A percentile compares a stretch with the other conserved stretches of the same genome.
phyloP scores from a whole-genome alignment of 768 basidiomycete genomes.

The Kwoniella sp. region DNA sequence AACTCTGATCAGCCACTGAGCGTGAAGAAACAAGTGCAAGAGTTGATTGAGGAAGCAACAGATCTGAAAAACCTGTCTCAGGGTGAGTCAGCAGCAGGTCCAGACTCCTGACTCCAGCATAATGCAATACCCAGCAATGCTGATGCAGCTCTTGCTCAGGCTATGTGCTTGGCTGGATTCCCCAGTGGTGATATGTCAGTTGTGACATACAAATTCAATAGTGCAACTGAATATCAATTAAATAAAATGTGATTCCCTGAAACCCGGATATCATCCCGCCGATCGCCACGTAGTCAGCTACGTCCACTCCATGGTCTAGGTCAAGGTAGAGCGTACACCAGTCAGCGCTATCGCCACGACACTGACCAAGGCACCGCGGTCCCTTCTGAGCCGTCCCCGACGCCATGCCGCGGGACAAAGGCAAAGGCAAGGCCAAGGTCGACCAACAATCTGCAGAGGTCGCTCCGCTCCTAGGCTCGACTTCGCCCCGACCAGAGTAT shows the following conservation, averaged over 20 bases:
- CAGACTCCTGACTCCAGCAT: not conserved
- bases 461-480: constrained; percentile 6
- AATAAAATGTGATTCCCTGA: too few relatives aligned
- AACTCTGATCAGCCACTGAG: constrained; percentile 20
- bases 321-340: too few relatives aligned
- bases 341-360: too few relatives aligned
- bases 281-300: too few relatives aligned
- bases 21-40: constrained; percentile 44
- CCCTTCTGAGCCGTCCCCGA: too few relatives aligned
- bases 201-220: too few relatives aligned
- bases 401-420: constrained; percentile 11
- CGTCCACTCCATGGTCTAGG: too few relatives aligned
- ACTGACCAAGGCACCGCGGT: too few relatives aligned
- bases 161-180: constrained; percentile 46
- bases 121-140: not conserved
- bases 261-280: too few relatives aligned
- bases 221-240: too few relatives aligned
- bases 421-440: constrained; percentile 9
- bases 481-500: constrained; percentile 5
- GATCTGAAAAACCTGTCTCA: constrained; percentile 45
- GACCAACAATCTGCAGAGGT: not conserved
- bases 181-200: constrained; percentile 43
- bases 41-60: constrained; percentile 46
- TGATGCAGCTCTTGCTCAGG: constrained; percentile 18
- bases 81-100: constrained; percentile 27